phyloP scores from a whole-genome alignment of 2,329 filamentous ascomycete species.

The Neonectria punicea region DNA sequence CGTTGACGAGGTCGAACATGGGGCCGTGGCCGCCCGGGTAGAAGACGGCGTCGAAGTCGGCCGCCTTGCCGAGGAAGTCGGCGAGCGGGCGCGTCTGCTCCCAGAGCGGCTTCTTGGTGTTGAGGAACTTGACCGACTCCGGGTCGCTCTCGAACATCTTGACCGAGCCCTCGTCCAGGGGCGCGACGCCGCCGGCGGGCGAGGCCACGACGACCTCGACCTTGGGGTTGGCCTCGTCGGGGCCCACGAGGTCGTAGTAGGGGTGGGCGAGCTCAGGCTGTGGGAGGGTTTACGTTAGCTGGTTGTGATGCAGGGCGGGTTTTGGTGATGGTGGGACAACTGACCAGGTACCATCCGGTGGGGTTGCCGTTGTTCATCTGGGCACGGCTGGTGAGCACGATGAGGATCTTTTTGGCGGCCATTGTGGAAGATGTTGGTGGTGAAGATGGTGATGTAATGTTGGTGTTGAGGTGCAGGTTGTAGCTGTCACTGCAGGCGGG shows the following conservation, averaged over 20 bases:
- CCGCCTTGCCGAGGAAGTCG: slow-evolving; percentile 63
- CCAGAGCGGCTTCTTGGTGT: slow-evolving; percentile 69
- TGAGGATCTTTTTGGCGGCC: slow-evolving; percentile 73
- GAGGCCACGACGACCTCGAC: slow-evolving; percentile 68
- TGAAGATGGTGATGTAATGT: neutral
- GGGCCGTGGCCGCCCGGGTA: slow-evolving; percentile 68
- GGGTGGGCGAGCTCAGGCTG: slow-evolving; percentile 74
- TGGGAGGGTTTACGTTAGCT: neutral
- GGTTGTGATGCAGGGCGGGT: neutral
- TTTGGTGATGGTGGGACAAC: slow-evolving; percentile 23
- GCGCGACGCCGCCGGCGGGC: slow-evolving; percentile 69
- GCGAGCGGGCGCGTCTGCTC: slow-evolving; percentile 69
- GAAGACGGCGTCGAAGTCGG: slow-evolving; percentile 70
- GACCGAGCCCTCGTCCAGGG: slow-evolving; percentile 69
- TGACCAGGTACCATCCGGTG: slow-evolving; percentile 78
- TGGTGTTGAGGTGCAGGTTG: neutral
- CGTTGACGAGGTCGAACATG: slow-evolving; percentile 72
- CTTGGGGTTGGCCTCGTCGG: slow-evolving; percentile 50
- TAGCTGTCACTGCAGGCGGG: neutral
- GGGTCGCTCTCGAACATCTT: slow-evolving; percentile 65
- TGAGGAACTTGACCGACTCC: slow-evolving; percentile 63
- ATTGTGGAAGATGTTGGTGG: slow-evolving; percentile 45
- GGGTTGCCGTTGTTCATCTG: slow-evolving; percentile 61
- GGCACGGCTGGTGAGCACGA: slow-evolving; percentile 74
- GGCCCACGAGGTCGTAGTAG: slow-evolving; percentile 62